These are phyloP conservation scores for Cordyceps fumosorosea DNA, from an alignment of 2,329 filamentous ascomycete species.

Conservation along the genomic window DNA sequence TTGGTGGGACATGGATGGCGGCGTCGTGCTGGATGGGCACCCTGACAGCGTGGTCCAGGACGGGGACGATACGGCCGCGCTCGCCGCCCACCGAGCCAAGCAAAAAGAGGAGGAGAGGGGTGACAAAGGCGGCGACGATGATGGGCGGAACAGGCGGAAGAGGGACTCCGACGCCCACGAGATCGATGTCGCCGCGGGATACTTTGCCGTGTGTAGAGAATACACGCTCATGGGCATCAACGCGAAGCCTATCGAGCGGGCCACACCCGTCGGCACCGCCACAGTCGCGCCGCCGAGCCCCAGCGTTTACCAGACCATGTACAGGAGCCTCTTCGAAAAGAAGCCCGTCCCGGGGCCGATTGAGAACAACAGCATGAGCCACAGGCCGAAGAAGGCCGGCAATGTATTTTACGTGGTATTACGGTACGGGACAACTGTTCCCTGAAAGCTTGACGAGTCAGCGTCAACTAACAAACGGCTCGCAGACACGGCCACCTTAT, in stretches of 20 bases:
- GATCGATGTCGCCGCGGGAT: slow-evolving; percentile 77
- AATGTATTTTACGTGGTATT: slow-evolving; percentile 93
- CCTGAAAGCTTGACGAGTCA: not conserved
- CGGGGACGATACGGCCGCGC: slow-evolving; percentile 57
- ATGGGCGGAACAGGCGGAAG: not conserved
- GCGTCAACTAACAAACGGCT: not conserved
- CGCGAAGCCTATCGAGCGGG: slow-evolving; percentile 82
- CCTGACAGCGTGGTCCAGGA: slow-evolving; percentile 45
- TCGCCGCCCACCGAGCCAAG: slow-evolving; percentile 56
- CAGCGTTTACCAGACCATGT: slow-evolving; percentile 98
- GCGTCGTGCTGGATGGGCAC: slow-evolving; percentile 20
- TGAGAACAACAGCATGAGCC: slow-evolving; percentile 42
- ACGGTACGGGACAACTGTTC: slow-evolving; percentile 43
- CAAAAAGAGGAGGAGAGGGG: slow-evolving; percentile 44
- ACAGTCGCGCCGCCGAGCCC: slow-evolving; percentile 75
- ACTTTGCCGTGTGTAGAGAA: slow-evolving; percentile 91
- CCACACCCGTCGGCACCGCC: slow-evolving; percentile 68
- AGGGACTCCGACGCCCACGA: slow-evolving; percentile 31
- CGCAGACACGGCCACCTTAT: slow-evolving; percentile 88
- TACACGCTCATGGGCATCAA: slow-evolving; percentile 89
- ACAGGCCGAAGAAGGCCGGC: slow-evolving; percentile 58
- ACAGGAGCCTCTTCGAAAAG: slow-evolving; percentile 88
- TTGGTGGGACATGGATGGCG: slow-evolving; percentile 32
- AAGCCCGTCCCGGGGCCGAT: slow-evolving; percentile 46
- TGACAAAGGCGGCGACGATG: slow-evolving; percentile 18